phyloP scores from a whole-genome alignment of 192 early-diverging fungal genomes.

The Mycoemilia scoparia region DNA sequence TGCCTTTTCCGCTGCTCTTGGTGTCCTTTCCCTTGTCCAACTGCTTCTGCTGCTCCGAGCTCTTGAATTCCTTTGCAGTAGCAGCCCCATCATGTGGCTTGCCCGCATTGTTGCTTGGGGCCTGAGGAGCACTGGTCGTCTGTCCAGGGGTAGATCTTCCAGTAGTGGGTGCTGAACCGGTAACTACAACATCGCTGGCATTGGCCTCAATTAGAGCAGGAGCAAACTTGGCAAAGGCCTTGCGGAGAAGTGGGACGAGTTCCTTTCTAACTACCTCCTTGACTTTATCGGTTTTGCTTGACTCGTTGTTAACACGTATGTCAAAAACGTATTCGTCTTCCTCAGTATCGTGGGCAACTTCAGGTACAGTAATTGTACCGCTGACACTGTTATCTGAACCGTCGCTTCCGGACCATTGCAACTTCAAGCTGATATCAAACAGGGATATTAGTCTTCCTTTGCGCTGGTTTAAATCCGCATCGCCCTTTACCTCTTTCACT shows the following conservation, averaged over 20 bases:
- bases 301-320: slow-evolving; percentile 29
- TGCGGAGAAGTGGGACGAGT: slow-evolving; percentile 39
- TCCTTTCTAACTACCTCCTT: slow-evolving; percentile 51
- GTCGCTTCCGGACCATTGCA: slow-evolving; percentile 41
- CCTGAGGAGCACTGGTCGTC: slow-evolving; percentile 6
- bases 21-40: slow-evolving; percentile 7
- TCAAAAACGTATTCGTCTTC: slow-evolving; percentile 65
- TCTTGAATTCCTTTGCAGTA: slow-evolving; percentile 9
- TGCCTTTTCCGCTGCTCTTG: too few species aligned
- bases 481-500: slow-evolving; percentile 54
- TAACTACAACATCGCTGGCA: slow-evolving; percentile 65
- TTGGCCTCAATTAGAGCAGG: slow-evolving; percentile 56
- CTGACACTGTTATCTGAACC: slow-evolving; percentile 23
- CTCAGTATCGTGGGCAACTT: slow-evolving; percentile 81
- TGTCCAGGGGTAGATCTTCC: too few species aligned
- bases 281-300: slow-evolving; percentile 17
- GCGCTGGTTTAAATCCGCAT: slow-evolving; percentile 85
- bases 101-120: slow-evolving; percentile 3
- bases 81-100: background rate
- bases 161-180: too few species aligned
- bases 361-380: slow-evolving; percentile 71
- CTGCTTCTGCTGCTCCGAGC: background rate
- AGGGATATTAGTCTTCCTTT: slow-evolving; percentile 93
- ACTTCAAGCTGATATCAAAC: slow-evolving; percentile 65
- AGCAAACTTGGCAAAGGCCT: slow-evolving; percentile 43